Percentiles rank a stretch among this genome's conserved stretches.
phyloP scores from a whole-genome alignment of 164 flowering plant species.

The Annona squamosa region DNA sequence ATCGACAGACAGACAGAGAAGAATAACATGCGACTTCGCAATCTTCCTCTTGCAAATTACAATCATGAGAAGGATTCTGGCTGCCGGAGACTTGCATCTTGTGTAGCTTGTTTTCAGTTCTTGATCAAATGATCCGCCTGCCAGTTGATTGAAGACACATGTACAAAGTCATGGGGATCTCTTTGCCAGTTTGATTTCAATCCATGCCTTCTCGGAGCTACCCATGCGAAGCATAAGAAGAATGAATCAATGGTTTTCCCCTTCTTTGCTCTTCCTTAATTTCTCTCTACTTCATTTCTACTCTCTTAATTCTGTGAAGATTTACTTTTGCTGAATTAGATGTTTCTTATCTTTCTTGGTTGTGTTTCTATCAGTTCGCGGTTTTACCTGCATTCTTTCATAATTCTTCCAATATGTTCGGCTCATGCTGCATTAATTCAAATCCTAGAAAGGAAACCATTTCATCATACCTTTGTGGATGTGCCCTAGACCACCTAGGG shows the following conservation, averaged over 20 bases:
- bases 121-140: constrained; percentile 15
- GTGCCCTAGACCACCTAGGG: background rate
- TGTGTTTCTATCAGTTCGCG: constrained; percentile 2
- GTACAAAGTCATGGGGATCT: constrained; percentile 34
- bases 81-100: constrained; percentile 13
- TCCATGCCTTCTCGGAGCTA: constrained; percentile 9
- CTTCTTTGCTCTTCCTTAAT: constrained; percentile 3
- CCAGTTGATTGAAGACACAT: constrained; percentile 29
- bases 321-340: constrained; percentile 16
- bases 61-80: background rate
- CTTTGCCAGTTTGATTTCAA: constrained; percentile 27
- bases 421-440: constrained; percentile 12
- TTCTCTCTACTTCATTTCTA: background rate
- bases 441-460: background rate
- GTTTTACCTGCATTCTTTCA: background rate
- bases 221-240: constrained; percentile 8
- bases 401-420: constrained; percentile 2
- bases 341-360: constrained; percentile 17
- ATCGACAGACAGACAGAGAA: background rate
- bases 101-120: constrained; percentile 4
- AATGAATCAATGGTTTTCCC: constrained; percentile 1
- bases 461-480: background rate
- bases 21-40: background rate
- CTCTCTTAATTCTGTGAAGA: background rate
- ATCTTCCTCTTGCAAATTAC: background rate